A percentile compares a stretch with the other conserved stretches of the same genome.
Conservation (phyloP, 1,139 yeast species). For the Suhomyces choctaworum region DNA sequence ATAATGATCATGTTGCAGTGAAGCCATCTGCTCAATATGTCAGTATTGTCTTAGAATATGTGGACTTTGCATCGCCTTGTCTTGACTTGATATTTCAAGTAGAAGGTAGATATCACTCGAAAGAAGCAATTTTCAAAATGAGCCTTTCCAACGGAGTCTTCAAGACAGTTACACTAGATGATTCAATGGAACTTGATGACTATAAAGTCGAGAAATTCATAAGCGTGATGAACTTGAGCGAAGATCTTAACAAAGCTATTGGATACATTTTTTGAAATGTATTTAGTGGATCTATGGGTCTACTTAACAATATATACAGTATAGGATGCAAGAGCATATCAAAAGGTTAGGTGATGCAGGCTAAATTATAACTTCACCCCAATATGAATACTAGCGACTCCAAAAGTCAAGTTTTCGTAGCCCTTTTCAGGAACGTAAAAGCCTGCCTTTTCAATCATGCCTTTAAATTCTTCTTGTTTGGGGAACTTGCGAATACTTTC, state of each 20-base stretch:
- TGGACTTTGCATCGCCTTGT: slow-evolving; percentile 23
- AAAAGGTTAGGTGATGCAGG: background rate
- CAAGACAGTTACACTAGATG: slow-evolving; percentile 12
- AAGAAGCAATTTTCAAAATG: slow-evolving; percentile 22
- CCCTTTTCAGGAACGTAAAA: slow-evolving; percentile 85
- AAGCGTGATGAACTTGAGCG: slow-evolving; percentile 32
- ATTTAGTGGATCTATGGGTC: too few relatives aligned
- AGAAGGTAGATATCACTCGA: slow-evolving; percentile 21
- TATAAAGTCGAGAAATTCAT: slow-evolving; percentile 20
- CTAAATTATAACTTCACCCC: slow-evolving; percentile 74
- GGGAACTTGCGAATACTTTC: slow-evolving; percentile 94
- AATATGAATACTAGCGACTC: slow-evolving; percentile 93
- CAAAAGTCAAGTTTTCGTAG: slow-evolving; percentile 93
- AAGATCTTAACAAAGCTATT: slow-evolving; percentile 25
- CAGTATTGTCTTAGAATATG: slow-evolving; percentile 25
- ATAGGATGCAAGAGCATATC: too few relatives aligned
- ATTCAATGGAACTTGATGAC: slow-evolving; percentile 26
- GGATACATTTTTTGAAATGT: slow-evolving; percentile 1
- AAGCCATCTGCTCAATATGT: slow-evolving; percentile 18
- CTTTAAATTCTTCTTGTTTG: slow-evolving; percentile 83
- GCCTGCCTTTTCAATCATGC: slow-evolving; percentile 94
- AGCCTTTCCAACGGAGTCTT: slow-evolving; percentile 35
- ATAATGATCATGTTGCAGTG: slow-evolving; percentile 8
- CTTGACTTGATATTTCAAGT: slow-evolving; percentile 27
- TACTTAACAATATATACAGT: slow-evolving; percentile 10